Evolutionary conservation across 2,329 filamentous ascomycete species (phyloP).

Genomic region (Arthrobotrys pseudoclavata): DNA sequence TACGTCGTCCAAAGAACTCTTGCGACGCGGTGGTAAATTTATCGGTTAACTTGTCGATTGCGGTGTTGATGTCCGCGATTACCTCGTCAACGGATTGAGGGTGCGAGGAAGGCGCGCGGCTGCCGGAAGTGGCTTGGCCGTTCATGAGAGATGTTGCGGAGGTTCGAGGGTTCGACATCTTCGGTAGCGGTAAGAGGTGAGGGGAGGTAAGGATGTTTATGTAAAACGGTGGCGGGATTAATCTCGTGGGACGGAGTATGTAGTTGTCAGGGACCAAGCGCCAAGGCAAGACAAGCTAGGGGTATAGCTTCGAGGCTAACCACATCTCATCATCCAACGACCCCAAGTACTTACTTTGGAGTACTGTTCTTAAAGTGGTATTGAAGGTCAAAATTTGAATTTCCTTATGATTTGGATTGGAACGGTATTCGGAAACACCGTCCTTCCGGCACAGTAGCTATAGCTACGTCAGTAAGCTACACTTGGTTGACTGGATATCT

Average conservation of each 20-base stretch:
- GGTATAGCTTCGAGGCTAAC: neutral
- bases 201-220: neutral
- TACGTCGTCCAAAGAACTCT: constrained; percentile 55
- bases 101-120: constrained; percentile 47
- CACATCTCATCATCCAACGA: no score
- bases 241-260: neutral
- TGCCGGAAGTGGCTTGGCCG: constrained; percentile 44
- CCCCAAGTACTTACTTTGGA: no score
- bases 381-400: no score
- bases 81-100: constrained; percentile 59
- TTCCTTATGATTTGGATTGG: no score
- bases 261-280: neutral
- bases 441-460: no score
- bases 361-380: no score
- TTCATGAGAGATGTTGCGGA: constrained; percentile 44
- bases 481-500: no score
- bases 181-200: neutral
- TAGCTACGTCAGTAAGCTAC: no score
- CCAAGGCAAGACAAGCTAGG: neutral
- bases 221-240: neutral
- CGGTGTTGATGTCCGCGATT: constrained; percentile 58
- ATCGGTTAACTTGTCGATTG: constrained; percentile 58
- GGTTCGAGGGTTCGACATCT: constrained; percentile 31
- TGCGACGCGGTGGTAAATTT: constrained; percentile 58
- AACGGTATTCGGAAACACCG: no score